Evolutionary conservation across 192 early-diverging fungal genomes (phyloP).

Genomic region (Lunasporangiospora selenospora): DNA sequence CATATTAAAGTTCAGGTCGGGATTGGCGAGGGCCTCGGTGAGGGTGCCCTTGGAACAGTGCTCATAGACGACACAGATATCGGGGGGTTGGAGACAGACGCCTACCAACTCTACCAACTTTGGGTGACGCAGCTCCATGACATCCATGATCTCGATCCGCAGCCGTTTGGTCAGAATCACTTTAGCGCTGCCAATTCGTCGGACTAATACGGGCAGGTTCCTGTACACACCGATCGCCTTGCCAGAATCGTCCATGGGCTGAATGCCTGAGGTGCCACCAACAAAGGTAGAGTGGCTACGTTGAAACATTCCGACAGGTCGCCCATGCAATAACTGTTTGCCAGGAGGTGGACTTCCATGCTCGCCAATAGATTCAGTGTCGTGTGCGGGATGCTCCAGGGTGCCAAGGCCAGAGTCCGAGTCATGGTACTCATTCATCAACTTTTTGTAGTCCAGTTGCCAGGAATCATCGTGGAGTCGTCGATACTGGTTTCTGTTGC

Average conservation of each 20-base stretch:
- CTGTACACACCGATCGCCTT: slow-evolving; percentile 42
- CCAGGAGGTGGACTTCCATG: too few relatives aligned
- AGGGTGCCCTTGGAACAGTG: slow-evolving; percentile 54
- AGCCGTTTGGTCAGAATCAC: slow-evolving; percentile 30
- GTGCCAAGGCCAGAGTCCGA: slow-evolving; percentile 7
- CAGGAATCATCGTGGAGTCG: slow-evolving; percentile 41
- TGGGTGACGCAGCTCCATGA: slow-evolving; percentile 48
- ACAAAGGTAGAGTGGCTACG: slow-evolving; percentile 41
- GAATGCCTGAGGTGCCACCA: slow-evolving; percentile 25
- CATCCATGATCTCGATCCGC: slow-evolving; percentile 44
- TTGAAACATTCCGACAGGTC: slow-evolving; percentile 29
- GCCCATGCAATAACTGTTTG: background rate
- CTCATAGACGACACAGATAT: slow-evolving; percentile 50
- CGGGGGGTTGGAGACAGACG: slow-evolving; percentile 43
- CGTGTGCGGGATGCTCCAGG: too few relatives aligned
- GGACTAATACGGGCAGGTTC: slow-evolving; percentile 45
- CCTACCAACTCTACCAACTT: slow-evolving; percentile 53
- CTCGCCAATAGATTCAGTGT: too few relatives aligned
- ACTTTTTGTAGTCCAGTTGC: slow-evolving; percentile 39
- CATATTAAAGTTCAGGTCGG: slow-evolving; percentile 51
- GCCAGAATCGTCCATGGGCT: slow-evolving; percentile 37
- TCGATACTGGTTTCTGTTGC: slow-evolving; percentile 18
- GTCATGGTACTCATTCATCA: slow-evolving; percentile 41
- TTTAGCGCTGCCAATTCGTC: slow-evolving; percentile 32
- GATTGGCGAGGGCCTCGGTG: slow-evolving; percentile 47